These are phyloP conservation scores for Malus hybrid DNA, from an alignment of 331 rosid genomes.

Conservation along the genomic window DNA sequence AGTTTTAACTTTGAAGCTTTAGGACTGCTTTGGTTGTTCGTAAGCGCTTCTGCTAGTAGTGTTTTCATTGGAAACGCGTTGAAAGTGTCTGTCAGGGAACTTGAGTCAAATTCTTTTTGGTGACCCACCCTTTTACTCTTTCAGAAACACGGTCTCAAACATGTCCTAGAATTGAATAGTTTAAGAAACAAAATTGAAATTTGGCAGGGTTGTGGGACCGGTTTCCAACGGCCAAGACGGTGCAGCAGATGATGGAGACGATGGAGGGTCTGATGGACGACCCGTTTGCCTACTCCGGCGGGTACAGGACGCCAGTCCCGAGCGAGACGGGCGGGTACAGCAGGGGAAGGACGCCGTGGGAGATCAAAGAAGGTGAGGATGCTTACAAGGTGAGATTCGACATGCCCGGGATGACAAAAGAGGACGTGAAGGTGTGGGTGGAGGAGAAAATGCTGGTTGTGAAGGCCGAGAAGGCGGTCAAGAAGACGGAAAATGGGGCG, in stretches of 20 bases:
- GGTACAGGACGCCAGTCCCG: constrained; percentile 34
- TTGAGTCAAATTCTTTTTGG: not conserved
- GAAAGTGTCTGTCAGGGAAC: no score
- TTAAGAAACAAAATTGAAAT: no score
- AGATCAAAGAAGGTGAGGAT: constrained; percentile 56
- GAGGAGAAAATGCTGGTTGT: constrained; percentile 79
- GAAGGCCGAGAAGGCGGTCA: constrained; percentile 52
- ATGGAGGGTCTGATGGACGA: constrained; percentile 81
- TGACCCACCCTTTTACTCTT: not conserved
- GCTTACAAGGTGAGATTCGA: constrained; percentile 88
- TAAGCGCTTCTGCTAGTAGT: not conserved
- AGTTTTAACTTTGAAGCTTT: not conserved
- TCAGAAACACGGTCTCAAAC: not conserved
- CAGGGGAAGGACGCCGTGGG: constrained; percentile 85
- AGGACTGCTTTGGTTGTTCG: not conserved
- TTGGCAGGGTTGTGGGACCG: constrained; percentile 69
- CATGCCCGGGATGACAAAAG: constrained; percentile 83
- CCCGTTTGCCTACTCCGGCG: constrained; percentile 41
- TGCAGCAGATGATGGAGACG: constrained; percentile 82
- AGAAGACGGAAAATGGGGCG: constrained; percentile 15
- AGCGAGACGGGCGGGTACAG: constrained; percentile 35
- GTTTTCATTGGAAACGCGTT: not conserved
- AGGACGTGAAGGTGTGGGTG: constrained; percentile 80
- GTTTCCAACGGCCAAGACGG: constrained; percentile 70
- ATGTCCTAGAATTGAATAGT: not conserved